These are phyloP conservation scores for Colletotrichum ledebouriae DNA, from an alignment of 2,329 filamentous ascomycete species.

Conservation along the genomic window DNA sequence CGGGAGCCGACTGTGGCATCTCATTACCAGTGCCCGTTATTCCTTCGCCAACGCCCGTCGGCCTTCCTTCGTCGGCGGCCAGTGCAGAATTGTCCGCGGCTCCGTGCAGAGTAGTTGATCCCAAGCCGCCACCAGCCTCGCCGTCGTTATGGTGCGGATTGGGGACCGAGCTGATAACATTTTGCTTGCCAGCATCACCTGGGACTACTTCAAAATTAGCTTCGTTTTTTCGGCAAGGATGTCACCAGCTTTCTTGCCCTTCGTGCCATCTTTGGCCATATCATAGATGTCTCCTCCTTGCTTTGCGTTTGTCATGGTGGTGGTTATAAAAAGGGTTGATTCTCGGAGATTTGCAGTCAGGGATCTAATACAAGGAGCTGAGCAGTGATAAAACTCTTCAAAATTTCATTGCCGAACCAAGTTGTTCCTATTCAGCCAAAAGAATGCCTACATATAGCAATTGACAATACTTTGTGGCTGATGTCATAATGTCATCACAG, in stretches of 20 bases:
- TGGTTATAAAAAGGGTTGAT: neutral
- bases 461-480: neutral
- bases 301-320: conserved; percentile 12
- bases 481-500: conserved; percentile 31
- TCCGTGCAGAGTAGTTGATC: conserved; percentile 14
- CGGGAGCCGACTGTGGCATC: conserved; percentile 23
- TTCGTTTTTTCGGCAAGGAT: neutral
- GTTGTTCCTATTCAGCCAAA: no score
- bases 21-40: conserved; percentile 19
- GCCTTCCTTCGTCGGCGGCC: conserved; percentile 11
- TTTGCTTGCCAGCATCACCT: conserved; percentile 28
- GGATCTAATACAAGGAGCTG: no score
- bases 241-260: neutral
- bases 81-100: conserved; percentile 19
- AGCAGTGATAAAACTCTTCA: neutral
- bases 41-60: conserved; percentile 17
- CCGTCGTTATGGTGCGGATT: conserved; percentile 12
- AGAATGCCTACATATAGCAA: neutral
- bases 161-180: conserved; percentile 18
- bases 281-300: conserved; percentile 24
- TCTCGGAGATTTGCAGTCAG: neutral
- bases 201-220: neutral
- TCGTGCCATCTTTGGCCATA: conserved; percentile 29
- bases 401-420: neutral
- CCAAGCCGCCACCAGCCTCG: conserved; percentile 7